A percentile compares a stretch with the other conserved stretches of the same genome.
These are phyloP conservation scores for Pseudofabraea citricarpa DNA, from an alignment of 2,329 filamentous ascomycete genomes.

Conservation along the genomic window DNA sequence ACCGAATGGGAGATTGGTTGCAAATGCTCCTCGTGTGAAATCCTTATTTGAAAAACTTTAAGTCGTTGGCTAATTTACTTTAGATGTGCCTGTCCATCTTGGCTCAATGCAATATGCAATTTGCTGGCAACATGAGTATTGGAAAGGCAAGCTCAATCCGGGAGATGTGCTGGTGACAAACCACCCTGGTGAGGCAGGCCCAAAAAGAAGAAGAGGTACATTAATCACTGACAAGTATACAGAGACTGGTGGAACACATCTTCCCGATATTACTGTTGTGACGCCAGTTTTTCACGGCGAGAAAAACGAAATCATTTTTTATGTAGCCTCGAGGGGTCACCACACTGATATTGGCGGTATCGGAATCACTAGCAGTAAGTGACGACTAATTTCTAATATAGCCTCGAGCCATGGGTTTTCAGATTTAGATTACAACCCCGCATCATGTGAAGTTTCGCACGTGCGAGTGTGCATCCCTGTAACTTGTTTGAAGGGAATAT, in stretches of 20 bases:
- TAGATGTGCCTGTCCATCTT: slow-evolving; percentile 69
- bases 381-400: no score
- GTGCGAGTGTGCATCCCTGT: no score
- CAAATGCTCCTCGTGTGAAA: slow-evolving; percentile 53
- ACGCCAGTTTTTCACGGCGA: slow-evolving; percentile 65
- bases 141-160: slow-evolving; percentile 68
- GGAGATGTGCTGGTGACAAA: slow-evolving; percentile 79
- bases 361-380: slow-evolving; percentile 69
- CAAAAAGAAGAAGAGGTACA: no score
- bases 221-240: no score
- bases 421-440: no score
- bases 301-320: slow-evolving; percentile 70
- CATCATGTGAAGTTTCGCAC: no score
- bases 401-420: no score
- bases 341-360: slow-evolving; percentile 82
- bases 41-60: neutral
- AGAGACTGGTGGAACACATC: slow-evolving; percentile 71
- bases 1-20: slow-evolving; percentile 65
- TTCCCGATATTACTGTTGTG: slow-evolving; percentile 76
- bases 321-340: slow-evolving; percentile 73
- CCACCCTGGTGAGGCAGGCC: slow-evolving; percentile 49
- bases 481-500: no score
- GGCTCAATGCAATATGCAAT: slow-evolving; percentile 62
- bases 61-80: neutral
- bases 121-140: slow-evolving; percentile 69